Evolutionary conservation across 495 filamentous ascomycete species (phyloP), one percentile per base, ranked within the genome.

Genomic region (Penicillium crystallinum): DNA sequence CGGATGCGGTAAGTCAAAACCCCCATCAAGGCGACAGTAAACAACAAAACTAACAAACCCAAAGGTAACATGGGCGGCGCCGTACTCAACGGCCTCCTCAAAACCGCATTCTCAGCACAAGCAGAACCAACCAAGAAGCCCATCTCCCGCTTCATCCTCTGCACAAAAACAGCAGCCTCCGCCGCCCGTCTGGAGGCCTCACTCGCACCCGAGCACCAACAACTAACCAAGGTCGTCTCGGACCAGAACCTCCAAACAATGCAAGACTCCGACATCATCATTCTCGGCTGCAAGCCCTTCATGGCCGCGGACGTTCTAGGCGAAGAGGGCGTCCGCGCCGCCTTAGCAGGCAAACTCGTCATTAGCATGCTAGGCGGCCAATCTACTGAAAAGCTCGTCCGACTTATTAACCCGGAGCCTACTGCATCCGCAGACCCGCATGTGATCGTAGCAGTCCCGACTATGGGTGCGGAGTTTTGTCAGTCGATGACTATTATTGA

Each of bases 361-460:
- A 87, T 97, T 57, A 87, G 81, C 61, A 89, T 96, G 49, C 79
- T 89, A 36, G 91, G 89, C 1, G 91, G 91, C n/a, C 83, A 92
- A 5, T 79, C 83, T 0, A 80, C 81, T 0, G 41, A 75, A 12
- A 79, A 90, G 54, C 79, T 96, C 25, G 74, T 80, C 50, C 61
- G 65, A 4, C 75, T 77, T n/a, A 67, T 95, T 1, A 79, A 82
- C 27, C 18, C 36, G 23, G 23, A 22, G 0, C 2, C 36, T 0
- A 42, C 21, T 7, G 21, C 46, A 6, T 12, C 31, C 11, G 21
- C 14, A 9, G 34, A 36, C 0, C 66, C 66, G n/a, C 39, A 53
- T 2, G 49, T 74, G 8, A 60, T 68, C 15, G 63, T 66, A 33
- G 71, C 58, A 1, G 66, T 71, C 17, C 69, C 69, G 0, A 73